Percentiles rank a stretch among this genome's conserved stretches.
Conservation (phyloP, 83 land plant genomes). For the Diphasiastrum complanatum region DNA sequence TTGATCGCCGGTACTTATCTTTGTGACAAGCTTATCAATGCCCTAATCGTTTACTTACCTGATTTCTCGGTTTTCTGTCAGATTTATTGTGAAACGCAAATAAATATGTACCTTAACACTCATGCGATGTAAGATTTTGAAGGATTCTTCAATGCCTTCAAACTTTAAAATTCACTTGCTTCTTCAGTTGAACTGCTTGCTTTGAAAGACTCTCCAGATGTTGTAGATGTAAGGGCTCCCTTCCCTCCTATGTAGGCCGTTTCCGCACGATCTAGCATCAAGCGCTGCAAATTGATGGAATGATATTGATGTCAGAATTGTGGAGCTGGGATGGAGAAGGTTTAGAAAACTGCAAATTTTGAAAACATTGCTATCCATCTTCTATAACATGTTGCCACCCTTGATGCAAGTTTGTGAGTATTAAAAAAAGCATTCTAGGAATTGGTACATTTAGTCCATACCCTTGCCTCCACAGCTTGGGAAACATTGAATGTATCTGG, state of each 20-base stretch:
- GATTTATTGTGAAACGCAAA: no score
- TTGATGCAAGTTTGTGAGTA: not conserved
- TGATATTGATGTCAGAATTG: not conserved
- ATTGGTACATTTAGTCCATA: not conserved
- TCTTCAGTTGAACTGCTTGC: no score
- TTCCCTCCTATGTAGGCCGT: constrained; percentile 34
- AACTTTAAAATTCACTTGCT: no score
- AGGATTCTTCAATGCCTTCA: no score
- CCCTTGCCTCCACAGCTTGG: constrained; percentile 40
- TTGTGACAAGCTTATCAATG: no score
- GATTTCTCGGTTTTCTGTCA: no score
- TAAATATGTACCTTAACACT: no score
- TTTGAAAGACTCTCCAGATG: constrained; percentile 8
- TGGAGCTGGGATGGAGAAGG: not conserved
- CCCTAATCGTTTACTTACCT: no score
- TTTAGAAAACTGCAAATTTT: not conserved
- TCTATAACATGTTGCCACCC: not conserved
- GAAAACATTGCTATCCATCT: not conserved
- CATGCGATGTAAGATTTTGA: no score
- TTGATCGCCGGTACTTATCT: no score
- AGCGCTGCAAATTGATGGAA: constrained; percentile 17
- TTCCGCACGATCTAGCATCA: constrained; percentile 27
- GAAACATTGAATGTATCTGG: constrained; percentile 24
- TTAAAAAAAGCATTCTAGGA: not conserved
- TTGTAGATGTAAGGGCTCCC: constrained; percentile 28